phyloP scores from a whole-genome alignment of 306 rosid species.

The Styphnolobium japonicum region DNA sequence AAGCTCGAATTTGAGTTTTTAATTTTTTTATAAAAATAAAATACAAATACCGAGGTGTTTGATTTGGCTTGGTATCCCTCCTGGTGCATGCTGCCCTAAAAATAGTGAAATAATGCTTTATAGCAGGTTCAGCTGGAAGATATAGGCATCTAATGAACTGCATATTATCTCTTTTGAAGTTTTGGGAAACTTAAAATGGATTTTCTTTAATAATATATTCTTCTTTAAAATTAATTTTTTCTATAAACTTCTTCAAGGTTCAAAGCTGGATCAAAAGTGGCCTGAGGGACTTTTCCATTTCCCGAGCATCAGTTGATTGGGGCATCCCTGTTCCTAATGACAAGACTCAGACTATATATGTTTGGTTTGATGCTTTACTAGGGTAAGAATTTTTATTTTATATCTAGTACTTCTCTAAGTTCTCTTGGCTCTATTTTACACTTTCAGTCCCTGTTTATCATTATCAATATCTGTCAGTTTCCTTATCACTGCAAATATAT shows the following conservation, averaged over 20 bases:
- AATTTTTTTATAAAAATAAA: no score
- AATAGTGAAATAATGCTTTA: slow-evolving; percentile 6
- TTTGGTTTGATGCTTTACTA: slow-evolving; percentile 97
- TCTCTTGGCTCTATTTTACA: background rate
- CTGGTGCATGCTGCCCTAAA: background rate
- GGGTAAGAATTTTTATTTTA: slow-evolving; percentile 57
- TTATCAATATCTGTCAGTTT: background rate
- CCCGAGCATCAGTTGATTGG: slow-evolving; percentile 97
- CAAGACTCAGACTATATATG: slow-evolving; percentile 81
- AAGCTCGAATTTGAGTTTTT: background rate
- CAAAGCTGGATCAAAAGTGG: slow-evolving; percentile 95
- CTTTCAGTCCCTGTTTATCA: slow-evolving; percentile 4
- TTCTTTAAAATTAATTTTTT: slow-evolving; percentile 20
- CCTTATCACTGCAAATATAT: slow-evolving; percentile 17
- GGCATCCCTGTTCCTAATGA: slow-evolving; percentile 95
- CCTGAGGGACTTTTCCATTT: slow-evolving; percentile 87
- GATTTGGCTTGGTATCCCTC: background rate
- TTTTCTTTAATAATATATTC: slow-evolving; percentile 8
- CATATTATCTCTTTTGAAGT: slow-evolving; percentile 1
- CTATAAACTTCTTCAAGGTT: slow-evolving; percentile 56
- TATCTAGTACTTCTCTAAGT: background rate
- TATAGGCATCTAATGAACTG: background rate
- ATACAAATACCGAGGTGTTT: background rate
- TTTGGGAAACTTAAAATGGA: background rate
- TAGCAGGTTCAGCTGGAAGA: background rate